These are phyloP conservation scores for Chionographis japonica DNA, from an alignment of 106 monocot species.

Conservation along the genomic window DNA sequence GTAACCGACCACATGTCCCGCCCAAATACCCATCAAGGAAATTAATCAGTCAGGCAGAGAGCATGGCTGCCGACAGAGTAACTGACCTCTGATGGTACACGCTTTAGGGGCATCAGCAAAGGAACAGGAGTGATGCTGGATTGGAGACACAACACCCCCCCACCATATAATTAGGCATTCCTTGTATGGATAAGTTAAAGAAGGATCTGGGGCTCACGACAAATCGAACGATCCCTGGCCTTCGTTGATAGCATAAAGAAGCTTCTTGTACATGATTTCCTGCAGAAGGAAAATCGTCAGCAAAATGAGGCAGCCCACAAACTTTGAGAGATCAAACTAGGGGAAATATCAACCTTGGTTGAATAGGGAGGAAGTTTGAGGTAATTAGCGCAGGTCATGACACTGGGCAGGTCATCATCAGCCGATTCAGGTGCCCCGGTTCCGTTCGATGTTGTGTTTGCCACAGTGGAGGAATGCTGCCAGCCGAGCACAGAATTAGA, in stretches of 20 bases:
- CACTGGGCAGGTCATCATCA: slow-evolving; percentile 96
- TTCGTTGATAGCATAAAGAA: slow-evolving; percentile 83
- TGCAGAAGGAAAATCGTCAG: slow-evolving; percentile 14
- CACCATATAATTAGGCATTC: too few species aligned
- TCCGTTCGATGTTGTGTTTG: slow-evolving; percentile 42
- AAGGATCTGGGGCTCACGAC: slow-evolving; percentile 25
- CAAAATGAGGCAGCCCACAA: not conserved
- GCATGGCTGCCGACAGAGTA: too few species aligned
- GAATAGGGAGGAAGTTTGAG: slow-evolving; percentile 98
- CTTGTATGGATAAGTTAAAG: too few species aligned
- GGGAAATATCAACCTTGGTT: slow-evolving; percentile 57
- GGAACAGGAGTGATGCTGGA: too few species aligned
- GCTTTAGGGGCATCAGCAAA: too few species aligned
- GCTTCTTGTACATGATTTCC: slow-evolving; percentile 88
- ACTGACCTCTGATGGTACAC: too few species aligned
- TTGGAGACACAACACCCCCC: too few species aligned
- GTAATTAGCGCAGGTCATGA: slow-evolving; percentile 99
- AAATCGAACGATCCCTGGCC: slow-evolving; percentile 98
- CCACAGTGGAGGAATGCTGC: slow-evolving; percentile 67
- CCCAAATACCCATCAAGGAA: too few species aligned
- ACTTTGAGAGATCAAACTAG: not conserved
- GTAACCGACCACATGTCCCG: too few species aligned
- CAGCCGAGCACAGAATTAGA: not conserved
- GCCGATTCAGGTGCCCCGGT: slow-evolving; percentile 49
- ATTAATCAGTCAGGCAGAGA: too few species aligned